Evolutionary conservation across 2,329 filamentous ascomycete genomes (phyloP).

Genomic region (Colletotrichum sp.): DNA sequence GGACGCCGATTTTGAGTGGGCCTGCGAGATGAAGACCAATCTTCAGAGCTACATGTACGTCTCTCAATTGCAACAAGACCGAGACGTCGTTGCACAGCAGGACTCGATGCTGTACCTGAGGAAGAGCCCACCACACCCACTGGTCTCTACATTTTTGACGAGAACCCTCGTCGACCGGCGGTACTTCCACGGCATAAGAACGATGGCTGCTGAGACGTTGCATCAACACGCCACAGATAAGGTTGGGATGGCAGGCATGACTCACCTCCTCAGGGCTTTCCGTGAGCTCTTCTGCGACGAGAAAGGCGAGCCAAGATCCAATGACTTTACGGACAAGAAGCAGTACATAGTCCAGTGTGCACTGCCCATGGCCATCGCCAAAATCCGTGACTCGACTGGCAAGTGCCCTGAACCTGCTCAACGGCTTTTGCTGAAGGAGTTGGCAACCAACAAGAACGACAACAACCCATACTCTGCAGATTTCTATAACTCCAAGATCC

Average conservation of each 20-base stretch:
- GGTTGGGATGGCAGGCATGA: slow-evolving; percentile 78
- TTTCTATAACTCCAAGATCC: slow-evolving; percentile 83
- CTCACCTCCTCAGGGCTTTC: slow-evolving; percentile 85
- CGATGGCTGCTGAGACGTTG: slow-evolving; percentile 81
- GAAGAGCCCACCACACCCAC: slow-evolving; percentile 70
- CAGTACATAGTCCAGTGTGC: slow-evolving; percentile 85
- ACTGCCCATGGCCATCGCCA: slow-evolving; percentile 81
- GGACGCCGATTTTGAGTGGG: slow-evolving; percentile 98
- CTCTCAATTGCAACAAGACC: slow-evolving; percentile 94
- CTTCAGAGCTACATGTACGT: slow-evolving; percentile 98
- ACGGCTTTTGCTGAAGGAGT: slow-evolving; percentile 84
- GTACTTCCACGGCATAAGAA: slow-evolving; percentile 93
- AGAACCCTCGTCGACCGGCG: slow-evolving; percentile 89
- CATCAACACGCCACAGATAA: slow-evolving; percentile 75
- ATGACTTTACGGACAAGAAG: slow-evolving; percentile 88
- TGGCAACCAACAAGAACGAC: slow-evolving; percentile 94
- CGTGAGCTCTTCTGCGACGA: slow-evolving; percentile 87
- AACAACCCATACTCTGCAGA: slow-evolving; percentile 90
- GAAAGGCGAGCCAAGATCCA: slow-evolving; percentile 80
- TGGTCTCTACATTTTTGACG: slow-evolving; percentile 87
- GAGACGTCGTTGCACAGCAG: slow-evolving; percentile 90
- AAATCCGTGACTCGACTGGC: slow-evolving; percentile 75
- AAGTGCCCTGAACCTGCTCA: slow-evolving; percentile 81
- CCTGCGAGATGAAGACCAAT: slow-evolving; percentile 79
- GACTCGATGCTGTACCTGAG: slow-evolving; percentile 79